A percentile compares a stretch with the other conserved stretches of the same genome.
These are phyloP conservation scores for Calvatia gigantea DNA, from an alignment of 768 basidiomycete species.

Conservation along the genomic window DNA sequence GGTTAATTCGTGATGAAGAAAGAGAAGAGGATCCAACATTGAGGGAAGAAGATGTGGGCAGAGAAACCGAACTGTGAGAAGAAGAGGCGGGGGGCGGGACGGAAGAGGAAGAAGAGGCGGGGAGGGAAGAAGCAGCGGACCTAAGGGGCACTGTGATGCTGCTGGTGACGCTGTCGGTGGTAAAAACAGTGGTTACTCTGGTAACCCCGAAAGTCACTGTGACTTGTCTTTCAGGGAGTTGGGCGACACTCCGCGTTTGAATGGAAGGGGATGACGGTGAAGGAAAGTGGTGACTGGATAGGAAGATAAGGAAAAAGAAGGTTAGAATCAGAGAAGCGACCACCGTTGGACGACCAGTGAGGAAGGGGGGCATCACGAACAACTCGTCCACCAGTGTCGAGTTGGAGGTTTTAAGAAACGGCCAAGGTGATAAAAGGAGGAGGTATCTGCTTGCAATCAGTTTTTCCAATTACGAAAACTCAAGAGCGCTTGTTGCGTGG, in stretches of 20 bases:
- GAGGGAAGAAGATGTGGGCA: not conserved
- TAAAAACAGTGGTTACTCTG: not conserved
- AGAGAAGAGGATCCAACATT: not conserved
- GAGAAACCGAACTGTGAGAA: no score
- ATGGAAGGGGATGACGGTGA: not conserved
- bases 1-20: not conserved
- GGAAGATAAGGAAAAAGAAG: not conserved
- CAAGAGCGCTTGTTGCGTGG: not conserved
- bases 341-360: not conserved
- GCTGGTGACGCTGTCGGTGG: not conserved
- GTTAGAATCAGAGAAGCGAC: not conserved
- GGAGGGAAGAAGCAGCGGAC: not conserved
- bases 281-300: not conserved
- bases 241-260: not conserved
- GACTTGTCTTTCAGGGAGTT: not conserved
- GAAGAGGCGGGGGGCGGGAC: not conserved
- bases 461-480: not conserved
- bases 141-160: not conserved
- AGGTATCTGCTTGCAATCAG: not conserved
- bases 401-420: not conserved
- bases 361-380: not conserved
- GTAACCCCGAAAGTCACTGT: not conserved
- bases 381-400: slow-evolving; percentile 6
- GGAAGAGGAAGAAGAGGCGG: not conserved
- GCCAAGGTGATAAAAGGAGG: not conserved